phyloP scores from a whole-genome alignment of 352 stramenopile species.

The Phytophthora meadii region DNA sequence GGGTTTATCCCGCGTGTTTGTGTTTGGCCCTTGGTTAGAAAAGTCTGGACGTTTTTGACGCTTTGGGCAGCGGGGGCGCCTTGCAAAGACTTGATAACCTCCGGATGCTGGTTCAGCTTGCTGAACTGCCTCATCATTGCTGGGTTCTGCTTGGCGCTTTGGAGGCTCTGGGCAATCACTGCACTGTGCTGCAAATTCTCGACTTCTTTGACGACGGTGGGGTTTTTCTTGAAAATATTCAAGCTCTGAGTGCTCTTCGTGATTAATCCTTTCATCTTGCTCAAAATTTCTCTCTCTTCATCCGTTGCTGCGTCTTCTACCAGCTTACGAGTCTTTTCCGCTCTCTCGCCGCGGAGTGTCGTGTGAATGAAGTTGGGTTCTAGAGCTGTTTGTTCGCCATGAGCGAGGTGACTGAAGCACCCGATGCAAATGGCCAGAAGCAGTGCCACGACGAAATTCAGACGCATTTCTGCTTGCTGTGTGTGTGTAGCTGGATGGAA shows the following conservation, averaged over 20 bases:
- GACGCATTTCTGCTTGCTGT: slow-evolving; percentile 4
- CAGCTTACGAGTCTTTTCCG: not conserved
- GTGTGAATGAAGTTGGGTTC: not conserved
- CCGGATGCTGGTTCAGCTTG: not conserved
- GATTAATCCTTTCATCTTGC: not conserved
- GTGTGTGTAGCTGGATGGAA: not conserved
- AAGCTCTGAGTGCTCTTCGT: slow-evolving; percentile 2
- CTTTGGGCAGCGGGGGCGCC: not conserved
- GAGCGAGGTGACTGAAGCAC: not conserved
- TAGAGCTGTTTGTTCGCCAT: not conserved
- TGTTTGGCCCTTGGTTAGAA: not conserved
- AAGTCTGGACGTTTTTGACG: slow-evolving; percentile 2
- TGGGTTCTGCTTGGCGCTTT: not conserved
- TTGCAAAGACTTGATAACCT: slow-evolving; percentile 4
- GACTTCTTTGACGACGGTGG: slow-evolving; percentile 5
- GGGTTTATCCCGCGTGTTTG: not conserved
- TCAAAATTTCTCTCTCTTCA: slow-evolving; percentile 2
- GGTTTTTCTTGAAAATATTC: slow-evolving; percentile 3
- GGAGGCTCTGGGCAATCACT: slow-evolving; percentile 1
- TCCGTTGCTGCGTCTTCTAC: not conserved
- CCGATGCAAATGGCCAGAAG: slow-evolving; percentile 1
- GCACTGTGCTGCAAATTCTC: slow-evolving; percentile 6
- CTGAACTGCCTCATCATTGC: not conserved
- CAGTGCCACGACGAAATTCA: not conserved
- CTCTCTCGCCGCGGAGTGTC: not conserved